Percentiles rank a stretch among this genome's conserved stretches.
Evolutionary conservation across 2,329 filamentous ascomycete genomes (phyloP).

Genomic region (Diplodia intermedia): DNA sequence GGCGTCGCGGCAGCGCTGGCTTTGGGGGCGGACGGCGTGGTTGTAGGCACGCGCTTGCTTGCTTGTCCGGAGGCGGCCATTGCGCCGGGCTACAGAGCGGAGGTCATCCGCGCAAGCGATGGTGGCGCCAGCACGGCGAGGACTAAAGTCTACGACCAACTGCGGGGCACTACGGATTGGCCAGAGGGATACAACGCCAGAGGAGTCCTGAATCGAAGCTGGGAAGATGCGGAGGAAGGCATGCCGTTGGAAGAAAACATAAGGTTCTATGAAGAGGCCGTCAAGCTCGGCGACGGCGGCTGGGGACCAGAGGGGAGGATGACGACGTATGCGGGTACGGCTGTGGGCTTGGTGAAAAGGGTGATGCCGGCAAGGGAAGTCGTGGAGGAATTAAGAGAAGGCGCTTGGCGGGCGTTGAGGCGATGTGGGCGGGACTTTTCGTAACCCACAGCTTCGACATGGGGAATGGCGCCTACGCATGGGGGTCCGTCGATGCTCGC

Average conservation of each 20-base stretch:
- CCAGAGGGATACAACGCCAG: conserved; percentile 64
- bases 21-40: conserved; percentile 61
- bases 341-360: conserved; percentile 63
- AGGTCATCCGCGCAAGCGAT: conserved; percentile 56
- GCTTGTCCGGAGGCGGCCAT: conserved; percentile 58
- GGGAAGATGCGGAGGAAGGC: conserved; percentile 48
- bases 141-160: conserved; percentile 59
- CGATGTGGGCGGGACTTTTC: conserved; percentile 34
- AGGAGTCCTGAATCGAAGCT: conserved; percentile 65
- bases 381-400: conserved; percentile 56
- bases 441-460: too few relatives aligned
- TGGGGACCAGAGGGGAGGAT: conserved; percentile 60
- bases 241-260: conserved; percentile 55
- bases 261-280: conserved; percentile 55
- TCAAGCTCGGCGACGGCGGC: conserved; percentile 58
- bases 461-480: too few relatives aligned
- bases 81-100: conserved; percentile 55
- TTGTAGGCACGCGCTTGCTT: conserved; percentile 70
- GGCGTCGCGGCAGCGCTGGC: conserved; percentile 63
- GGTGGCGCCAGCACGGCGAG: conserved; percentile 60
- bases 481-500: too few relatives aligned
- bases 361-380: conserved; percentile 61
- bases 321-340: conserved; percentile 69
- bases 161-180: conserved; percentile 63
- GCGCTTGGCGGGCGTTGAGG: conserved; percentile 44